Percentiles rank a stretch among this genome's conserved stretches.
phyloP scores from a whole-genome alignment of 306 rosid species.

The Mimosa bimucronata region DNA sequence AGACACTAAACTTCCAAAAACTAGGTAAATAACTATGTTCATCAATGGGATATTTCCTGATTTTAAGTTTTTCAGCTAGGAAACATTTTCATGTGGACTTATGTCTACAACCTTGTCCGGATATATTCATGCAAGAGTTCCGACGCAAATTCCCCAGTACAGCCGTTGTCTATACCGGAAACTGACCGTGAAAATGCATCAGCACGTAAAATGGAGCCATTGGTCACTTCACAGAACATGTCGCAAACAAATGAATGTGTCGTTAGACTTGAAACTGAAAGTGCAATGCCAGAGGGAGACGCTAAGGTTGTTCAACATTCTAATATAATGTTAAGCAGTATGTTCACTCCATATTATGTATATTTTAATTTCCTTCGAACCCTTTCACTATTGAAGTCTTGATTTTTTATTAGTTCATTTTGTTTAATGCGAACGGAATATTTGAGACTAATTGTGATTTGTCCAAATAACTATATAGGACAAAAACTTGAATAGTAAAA shows the following conservation, averaged over 20 bases:
- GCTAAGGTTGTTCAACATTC: conserved; percentile 12
- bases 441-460: not conserved
- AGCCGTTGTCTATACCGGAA: conserved; percentile 19
- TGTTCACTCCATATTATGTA: not conserved
- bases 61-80: conserved; percentile 35
- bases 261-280: conserved; percentile 3
- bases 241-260: conserved; percentile 11
- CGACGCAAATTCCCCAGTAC: conserved; percentile 16
- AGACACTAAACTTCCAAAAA: conserved; percentile 2
- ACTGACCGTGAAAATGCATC: conserved; percentile 25
- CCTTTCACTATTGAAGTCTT: not conserved
- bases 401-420: not conserved
- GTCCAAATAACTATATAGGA: not conserved
- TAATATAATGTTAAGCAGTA: not conserved
- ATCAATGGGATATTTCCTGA: not conserved
- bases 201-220: not conserved
- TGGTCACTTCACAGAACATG: not conserved
- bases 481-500: not conserved
- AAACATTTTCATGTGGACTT: conserved; percentile 40
- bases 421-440: not conserved
- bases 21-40: not conserved
- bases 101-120: conserved; percentile 44
- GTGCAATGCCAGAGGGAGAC: conserved; percentile 8
- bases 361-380: not conserved
- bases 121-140: conserved; percentile 33